phyloP scores from a whole-genome alignment of 1,139 yeast species.

The Scheffersomyces parashehatae region DNA sequence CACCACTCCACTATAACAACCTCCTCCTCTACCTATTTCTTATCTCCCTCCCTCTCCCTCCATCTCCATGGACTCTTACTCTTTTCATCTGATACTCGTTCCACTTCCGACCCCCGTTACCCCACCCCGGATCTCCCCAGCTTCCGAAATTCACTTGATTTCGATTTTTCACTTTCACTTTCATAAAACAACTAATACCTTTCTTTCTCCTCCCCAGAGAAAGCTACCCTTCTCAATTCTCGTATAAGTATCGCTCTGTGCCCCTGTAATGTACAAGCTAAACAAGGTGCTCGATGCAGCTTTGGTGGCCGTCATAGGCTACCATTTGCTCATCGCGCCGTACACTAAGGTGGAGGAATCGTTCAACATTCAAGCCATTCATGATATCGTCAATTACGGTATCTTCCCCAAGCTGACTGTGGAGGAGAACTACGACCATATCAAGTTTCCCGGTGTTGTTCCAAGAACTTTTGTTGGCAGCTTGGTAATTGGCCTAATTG shows the following conservation, averaged over 20 bases:
- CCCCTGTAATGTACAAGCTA: slow-evolving; percentile 15
- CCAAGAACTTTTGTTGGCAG: slow-evolving; percentile 86
- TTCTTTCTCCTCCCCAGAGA: not conserved
- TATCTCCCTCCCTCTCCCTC: too few relatives aligned
- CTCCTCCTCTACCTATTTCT: too few relatives aligned
- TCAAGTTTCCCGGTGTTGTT: slow-evolving; percentile 81
- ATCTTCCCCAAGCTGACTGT: slow-evolving; percentile 36
- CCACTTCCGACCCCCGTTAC: too few relatives aligned
- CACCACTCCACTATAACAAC: too few relatives aligned
- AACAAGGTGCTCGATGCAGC: slow-evolving; percentile 28
- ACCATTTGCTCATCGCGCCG: slow-evolving; percentile 62
- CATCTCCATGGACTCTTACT: too few relatives aligned
- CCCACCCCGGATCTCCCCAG: too few relatives aligned
- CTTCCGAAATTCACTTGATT: too few relatives aligned
- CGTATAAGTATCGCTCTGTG: too few relatives aligned
- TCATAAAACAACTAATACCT: not conserved
- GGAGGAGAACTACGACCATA: slow-evolving; percentile 62
- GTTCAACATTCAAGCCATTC: slow-evolving; percentile 86
- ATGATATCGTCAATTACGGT: slow-evolving; percentile 75
- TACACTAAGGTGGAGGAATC: slow-evolving; percentile 94
- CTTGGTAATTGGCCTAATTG: slow-evolving; percentile 47
- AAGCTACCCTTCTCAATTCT: not conserved
- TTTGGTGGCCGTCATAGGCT: slow-evolving; percentile 30
- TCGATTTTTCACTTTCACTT: not conserved
- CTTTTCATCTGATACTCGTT: too few relatives aligned